phyloP scores from a whole-genome alignment of 768 basidiomycete genomes.

The Tylopilus sp. region DNA sequence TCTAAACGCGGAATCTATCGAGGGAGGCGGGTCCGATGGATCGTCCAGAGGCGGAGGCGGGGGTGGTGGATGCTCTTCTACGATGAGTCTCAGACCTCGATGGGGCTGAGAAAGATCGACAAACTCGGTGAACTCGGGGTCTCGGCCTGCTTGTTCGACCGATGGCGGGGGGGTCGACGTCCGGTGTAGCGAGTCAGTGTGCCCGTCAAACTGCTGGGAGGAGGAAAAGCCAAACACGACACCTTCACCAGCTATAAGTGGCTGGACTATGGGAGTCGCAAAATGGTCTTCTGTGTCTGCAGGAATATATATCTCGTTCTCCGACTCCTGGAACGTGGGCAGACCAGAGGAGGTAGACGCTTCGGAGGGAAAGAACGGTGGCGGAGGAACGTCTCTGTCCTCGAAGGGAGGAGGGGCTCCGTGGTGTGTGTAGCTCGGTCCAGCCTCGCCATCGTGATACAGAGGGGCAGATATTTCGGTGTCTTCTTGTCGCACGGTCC shows the following conservation, averaged over 20 bases:
- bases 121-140: conserved; percentile 67
- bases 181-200: conserved; percentile 63
- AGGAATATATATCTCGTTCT: conserved; percentile 71
- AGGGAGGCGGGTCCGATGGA: conserved; percentile 84
- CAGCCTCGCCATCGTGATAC: conserved; percentile 70
- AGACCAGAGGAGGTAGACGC: conserved; percentile 57
- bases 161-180: conserved; percentile 71
- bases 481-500: conserved; percentile 70
- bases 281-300: conserved; percentile 34
- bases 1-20: conserved; percentile 78
- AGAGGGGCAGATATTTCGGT: conserved; percentile 54
- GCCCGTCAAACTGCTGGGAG: conserved; percentile 78
- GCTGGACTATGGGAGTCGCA: conserved; percentile 31
- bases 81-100: conserved; percentile 55
- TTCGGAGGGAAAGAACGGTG: conserved; percentile 51
- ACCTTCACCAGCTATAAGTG: conserved; percentile 69
- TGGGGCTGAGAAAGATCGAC: conserved; percentile 55
- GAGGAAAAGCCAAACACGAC: conserved; percentile 67
- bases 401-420: conserved; percentile 83
- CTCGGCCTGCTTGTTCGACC: conserved; percentile 68
- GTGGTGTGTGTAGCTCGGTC: conserved; percentile 63
- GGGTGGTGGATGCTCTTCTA: conserved; percentile 61
- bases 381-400: conserved; percentile 77
- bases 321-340: conserved; percentile 79
- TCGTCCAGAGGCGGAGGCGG: conserved; percentile 84